Conservation (phyloP, 257 asterid species). For the Euphrasia confusa region DNA sequence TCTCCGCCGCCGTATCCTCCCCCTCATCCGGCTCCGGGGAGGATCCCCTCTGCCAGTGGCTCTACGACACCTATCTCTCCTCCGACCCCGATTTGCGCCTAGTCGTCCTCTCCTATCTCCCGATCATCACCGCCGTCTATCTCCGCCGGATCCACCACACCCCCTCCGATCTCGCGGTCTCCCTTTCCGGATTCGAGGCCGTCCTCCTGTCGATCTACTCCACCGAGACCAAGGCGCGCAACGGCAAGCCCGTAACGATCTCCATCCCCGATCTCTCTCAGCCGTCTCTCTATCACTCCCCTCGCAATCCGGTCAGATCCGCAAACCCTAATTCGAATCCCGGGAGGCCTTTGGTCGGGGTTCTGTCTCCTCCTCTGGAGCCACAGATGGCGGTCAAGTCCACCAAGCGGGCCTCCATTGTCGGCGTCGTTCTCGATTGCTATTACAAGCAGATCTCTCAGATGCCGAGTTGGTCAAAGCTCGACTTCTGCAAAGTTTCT, state of each 20-base stretch:
- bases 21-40: constrained; percentile 65
- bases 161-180: constrained; percentile 26
- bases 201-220: constrained; percentile 73
- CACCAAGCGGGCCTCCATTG: constrained; percentile 83
- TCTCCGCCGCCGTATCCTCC: constrained; percentile 51
- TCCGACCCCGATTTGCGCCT: constrained; percentile 76
- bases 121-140: constrained; percentile 56
- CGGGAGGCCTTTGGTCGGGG: constrained; percentile 39
- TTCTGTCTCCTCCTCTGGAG: constrained; percentile 67
- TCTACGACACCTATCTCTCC: constrained; percentile 79
- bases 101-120: constrained; percentile 73
- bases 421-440: constrained; percentile 82
- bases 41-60: constrained; percentile 90
- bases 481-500: constrained; percentile 62
- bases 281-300: constrained; percentile 44
- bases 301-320: constrained; percentile 42
- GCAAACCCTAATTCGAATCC: constrained; percentile 34
- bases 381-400: constrained; percentile 88
- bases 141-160: constrained; percentile 65
- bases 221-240: constrained; percentile 63
- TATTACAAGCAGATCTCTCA: constrained; percentile 79
- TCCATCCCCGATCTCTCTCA: constrained; percentile 84
- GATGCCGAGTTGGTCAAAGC: constrained; percentile 90
- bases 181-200: constrained; percentile 89
- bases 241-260: constrained; percentile 65